These are phyloP conservation scores for Raffaelea arxii DNA, from an alignment of 2,329 filamentous ascomycete genomes.

Conservation along the genomic window DNA sequence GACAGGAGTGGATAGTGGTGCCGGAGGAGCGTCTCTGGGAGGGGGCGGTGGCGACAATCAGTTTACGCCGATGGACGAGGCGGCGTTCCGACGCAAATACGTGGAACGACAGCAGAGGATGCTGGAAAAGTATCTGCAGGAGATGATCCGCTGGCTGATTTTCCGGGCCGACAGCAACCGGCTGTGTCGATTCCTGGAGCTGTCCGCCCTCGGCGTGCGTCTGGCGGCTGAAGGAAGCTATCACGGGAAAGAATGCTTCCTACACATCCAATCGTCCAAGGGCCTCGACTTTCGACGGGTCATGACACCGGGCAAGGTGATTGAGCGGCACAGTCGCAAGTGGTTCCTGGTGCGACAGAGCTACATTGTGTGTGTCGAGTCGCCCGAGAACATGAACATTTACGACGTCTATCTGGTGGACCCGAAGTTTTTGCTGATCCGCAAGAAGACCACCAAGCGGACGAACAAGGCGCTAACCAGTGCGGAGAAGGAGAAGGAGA, in stretches of 20 bases:
- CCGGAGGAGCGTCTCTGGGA: not conserved
- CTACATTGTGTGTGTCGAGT: conserved; percentile 97
- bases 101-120: conserved; percentile 75
- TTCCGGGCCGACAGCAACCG: conserved; percentile 94
- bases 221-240: conserved; percentile 93
- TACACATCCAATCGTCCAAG: conserved; percentile 86
- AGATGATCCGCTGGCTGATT: conserved; percentile 94
- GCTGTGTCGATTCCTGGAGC: conserved; percentile 87
- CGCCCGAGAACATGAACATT: conserved; percentile 96
- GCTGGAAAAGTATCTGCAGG: conserved; percentile 81
- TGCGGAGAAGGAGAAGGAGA: conserved; percentile 46
- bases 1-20: conserved; percentile 36
- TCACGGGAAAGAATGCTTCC: conserved; percentile 91
- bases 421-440: conserved; percentile 71
- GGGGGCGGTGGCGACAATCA: conserved; percentile 19
- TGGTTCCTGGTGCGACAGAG: conserved; percentile 98
- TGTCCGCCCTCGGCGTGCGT: conserved; percentile 87
- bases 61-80: conserved; percentile 42
- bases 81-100: conserved; percentile 50
- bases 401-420: conserved; percentile 99
- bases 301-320: conserved; percentile 67
- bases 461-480: conserved; percentile 36
- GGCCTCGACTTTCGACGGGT: conserved; percentile 78
- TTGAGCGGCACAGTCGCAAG: conserved; percentile 77
- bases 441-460: conserved; percentile 53